Evolutionary conservation across 2,329 filamentous ascomycete species (phyloP), one percentile per base, ranked within the genome.

Genomic region (Eutypella sp.): DNA sequence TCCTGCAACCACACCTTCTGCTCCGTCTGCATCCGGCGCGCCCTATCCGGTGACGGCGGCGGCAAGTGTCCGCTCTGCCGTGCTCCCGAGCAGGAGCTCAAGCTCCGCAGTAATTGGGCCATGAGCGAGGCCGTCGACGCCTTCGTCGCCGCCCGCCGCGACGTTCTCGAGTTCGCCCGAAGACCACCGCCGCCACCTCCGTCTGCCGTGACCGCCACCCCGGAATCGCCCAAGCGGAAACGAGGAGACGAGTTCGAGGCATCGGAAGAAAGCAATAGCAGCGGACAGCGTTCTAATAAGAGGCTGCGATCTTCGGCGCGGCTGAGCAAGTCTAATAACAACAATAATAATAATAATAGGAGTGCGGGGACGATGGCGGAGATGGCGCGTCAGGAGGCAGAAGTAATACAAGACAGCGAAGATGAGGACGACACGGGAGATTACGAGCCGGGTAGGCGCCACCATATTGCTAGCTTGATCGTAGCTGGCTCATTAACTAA

Each of bases 1-100:
- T 87, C 88, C 1, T 99, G 93, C 70, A 87, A 82, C 44, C 93
- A 99, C 64, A 97, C 93, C 0, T 99, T 99, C 62, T 99, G 93
- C 74, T 96, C 92, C 6, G 72, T 95, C 44, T 99, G 93, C 66
- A 97, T 99, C 63, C 86, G 93, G 24, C 79, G 91, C 51, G 89
- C 87, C 49, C 76, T 99, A 1, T 84, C 85, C 2, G 78, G 80
- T 25, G 90, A 96, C 2, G 78, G 80, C 25, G 90, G 96, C 54
- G 87, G 89, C 8, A 90, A 87, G 66, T 99, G 93, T 58, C 93
- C 93, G 0, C 74, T 89, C 1, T 99, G 93, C 67, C 83, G 89
- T 42, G 72, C 80, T 5, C 67, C 73, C 1, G 89, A 95, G 55
- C 90, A 96, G 63, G 89, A 92, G 62, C 78, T 89, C 49, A 93